A percentile compares a stretch with the other conserved stretches of the same genome.
These are phyloP conservation scores for Tanozyma kutaoensis DNA, from an alignment of 805 yeast genomes.

Conservation along the genomic window DNA sequence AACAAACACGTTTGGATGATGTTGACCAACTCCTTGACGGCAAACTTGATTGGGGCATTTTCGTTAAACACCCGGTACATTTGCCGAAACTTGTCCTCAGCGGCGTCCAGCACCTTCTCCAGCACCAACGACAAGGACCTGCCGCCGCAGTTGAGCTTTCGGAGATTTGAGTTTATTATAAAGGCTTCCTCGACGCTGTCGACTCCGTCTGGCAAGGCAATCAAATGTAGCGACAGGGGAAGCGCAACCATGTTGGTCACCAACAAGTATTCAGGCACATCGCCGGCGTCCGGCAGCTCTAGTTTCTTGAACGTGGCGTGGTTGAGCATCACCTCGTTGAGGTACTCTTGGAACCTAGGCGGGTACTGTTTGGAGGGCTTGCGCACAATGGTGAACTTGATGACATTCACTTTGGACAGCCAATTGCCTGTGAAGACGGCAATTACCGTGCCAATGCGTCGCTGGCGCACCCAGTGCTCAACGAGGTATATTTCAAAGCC, in stretches of 20 bases:
- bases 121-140: conserved; percentile 63
- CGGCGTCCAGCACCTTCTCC: conserved; percentile 57
- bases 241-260: conserved; percentile 75
- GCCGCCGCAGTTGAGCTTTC: conserved; percentile 73
- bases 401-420: conserved; percentile 46
- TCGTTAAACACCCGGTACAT: conserved; percentile 45
- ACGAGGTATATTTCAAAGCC: conserved; percentile 89
- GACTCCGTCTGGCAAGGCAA: conserved; percentile 59
- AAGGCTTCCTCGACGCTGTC: conserved; percentile 44
- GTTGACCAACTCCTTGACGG: conserved; percentile 62
- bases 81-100: conserved; percentile 70
- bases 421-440: conserved; percentile 80
- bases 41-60: conserved; percentile 44
- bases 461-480: conserved; percentile 84
- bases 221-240: conserved; percentile 59
- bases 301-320: conserved; percentile 59
- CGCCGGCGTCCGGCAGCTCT: conserved; percentile 36
- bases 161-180: conserved; percentile 62
- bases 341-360: conserved; percentile 38
- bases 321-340: conserved; percentile 51
- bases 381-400: conserved; percentile 41
- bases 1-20: conserved; percentile 64
- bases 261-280: conserved; percentile 30
- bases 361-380: conserved; percentile 36
- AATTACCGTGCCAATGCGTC: conserved; percentile 54